Base-by-base conservation (phyloP, 108 stramenopile genomes). In the Nannochloropsis gaditana region DNA sequence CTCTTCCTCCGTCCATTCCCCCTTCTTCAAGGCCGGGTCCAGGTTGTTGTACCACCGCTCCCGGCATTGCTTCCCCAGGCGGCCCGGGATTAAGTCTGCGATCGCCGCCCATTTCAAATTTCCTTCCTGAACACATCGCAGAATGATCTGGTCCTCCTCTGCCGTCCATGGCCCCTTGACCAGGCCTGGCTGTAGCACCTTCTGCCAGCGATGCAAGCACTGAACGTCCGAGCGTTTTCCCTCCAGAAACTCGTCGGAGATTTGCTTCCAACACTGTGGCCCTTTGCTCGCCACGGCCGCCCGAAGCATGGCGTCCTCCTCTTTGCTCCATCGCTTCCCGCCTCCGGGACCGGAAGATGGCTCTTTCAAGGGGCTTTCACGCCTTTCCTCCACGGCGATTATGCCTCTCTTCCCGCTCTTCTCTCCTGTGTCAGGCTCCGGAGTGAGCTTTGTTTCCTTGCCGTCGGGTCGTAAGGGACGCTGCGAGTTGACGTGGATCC, bases 121-220 rank as follows among this genome's bases (percentile, higher is more conserved):
- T 41, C 94, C 96, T 5, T 91, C 91, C 43, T 91, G 84, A 11
- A 84, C 41, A 42, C 92, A 89, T 42, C 59, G 82, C 42, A 90
- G 44, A 41, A 92, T 93, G 44, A 94, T 90, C 17, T 85, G 88
- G 86, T 99, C 98, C 88, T 99, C 99, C 86, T 97, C 95, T 44
- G 93, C 85, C 9, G 99, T 97, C 97, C 97, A 98, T 9, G 97
- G 95, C 9, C 99, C 99, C 90, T 98, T 98, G 90, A 97, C 93
- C 42, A 98, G 91, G 79, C 97, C 99, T 8, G 98, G 97, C 79
- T 93, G 93, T 21, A 99, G 94, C 17, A 99, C 98, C 89, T 99
- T 99, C 88, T 97, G 96, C 98, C 98, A 99, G 31, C 98, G 94
- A 87, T 98, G 98, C n/a, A 98, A 90, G 85, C 98, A 98, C 85